Evolutionary conservation across 441 rosid species (phyloP), one percentile per base, ranked within the genome.

Genomic region (Arabidopsis lyrata): DNA sequence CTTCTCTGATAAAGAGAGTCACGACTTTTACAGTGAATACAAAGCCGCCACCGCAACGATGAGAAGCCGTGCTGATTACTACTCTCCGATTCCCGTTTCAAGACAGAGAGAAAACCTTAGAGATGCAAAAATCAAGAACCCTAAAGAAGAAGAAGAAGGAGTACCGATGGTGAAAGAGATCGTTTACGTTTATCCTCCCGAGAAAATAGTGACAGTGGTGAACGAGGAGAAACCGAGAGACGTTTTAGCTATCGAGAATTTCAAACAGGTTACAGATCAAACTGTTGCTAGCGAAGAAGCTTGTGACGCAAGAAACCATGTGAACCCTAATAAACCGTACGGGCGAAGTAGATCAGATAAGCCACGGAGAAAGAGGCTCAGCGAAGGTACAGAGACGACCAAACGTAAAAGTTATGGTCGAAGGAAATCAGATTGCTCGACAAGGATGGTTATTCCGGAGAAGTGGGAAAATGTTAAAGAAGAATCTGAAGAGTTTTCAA

Each of bases 401-500:
- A 66, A 49, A 53, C 74, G 31, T 32, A 52, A 16, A 29, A 39
- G 70, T 11, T 62, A 71, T 11, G 71, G 6, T 14, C 73, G 79
- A 15, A 77, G 78, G 18, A 59, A 82, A 38, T 83, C 83, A 2
- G 83, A 75, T 22, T 68, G 66, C 59, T 66, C 34, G 16, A 83
- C 69, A 70, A 55, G 70, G 77, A 77, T 74, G 70, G 55, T 64
- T 65, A 57, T 62, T 34, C 84, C 63, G 7, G 45, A 8, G 52
- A 70, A 70, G 36, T 70, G 35, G 69, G 60, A 42, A 74, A 59
- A 74, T 65, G 66, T 63, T 10, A 6, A 38, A 39, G 84, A 83
- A 36, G 83, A 87, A 50, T 73, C 81, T 0, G 79, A 85, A 41
- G 87, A 86, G 82, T 89, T 84, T 31, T 84, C 90, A 24, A 78